These are phyloP conservation scores for Herpetospermum pedunculosum DNA, from an alignment of 306 rosid species.

Conservation along the genomic window DNA sequence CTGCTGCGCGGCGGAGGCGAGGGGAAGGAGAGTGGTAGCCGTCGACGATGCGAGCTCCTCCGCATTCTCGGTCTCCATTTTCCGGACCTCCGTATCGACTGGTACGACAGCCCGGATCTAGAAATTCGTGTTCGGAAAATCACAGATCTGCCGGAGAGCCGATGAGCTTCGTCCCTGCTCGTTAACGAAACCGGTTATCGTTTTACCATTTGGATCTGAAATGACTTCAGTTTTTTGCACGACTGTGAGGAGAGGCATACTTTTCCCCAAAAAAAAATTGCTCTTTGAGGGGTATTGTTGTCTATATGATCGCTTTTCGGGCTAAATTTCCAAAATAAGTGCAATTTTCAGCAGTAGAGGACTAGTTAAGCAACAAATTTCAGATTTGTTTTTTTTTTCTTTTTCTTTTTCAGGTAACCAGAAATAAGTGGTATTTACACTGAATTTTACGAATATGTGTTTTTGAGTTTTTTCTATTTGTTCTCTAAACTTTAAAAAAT, in stretches of 20 bases:
- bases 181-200: constrained; percentile 5
- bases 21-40: constrained; percentile 42
- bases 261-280: background rate
- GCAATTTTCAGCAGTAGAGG: background rate
- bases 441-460: no score
- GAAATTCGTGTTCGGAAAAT: background rate
- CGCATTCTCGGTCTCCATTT: constrained; percentile 45
- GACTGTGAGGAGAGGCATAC: background rate
- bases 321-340: background rate
- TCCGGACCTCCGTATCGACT: constrained; percentile 14
- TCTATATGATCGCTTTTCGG: background rate
- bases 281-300: background rate
- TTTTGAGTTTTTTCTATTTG: no score
- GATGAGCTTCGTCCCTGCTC: constrained; percentile 12
- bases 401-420: background rate
- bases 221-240: background rate
- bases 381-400: no score
- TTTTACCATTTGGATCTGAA: constrained; percentile 12
- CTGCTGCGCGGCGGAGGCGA: constrained; percentile 79
- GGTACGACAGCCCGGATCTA: constrained; percentile 10
- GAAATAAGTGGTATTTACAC: no score
- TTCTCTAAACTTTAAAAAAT: no score
- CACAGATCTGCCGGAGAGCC: constrained; percentile 19
- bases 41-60: constrained; percentile 28
- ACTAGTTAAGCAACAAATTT: background rate